phyloP scores from a whole-genome alignment of 192 early-diverging fungal species.

The Backusella morwellensis region DNA sequence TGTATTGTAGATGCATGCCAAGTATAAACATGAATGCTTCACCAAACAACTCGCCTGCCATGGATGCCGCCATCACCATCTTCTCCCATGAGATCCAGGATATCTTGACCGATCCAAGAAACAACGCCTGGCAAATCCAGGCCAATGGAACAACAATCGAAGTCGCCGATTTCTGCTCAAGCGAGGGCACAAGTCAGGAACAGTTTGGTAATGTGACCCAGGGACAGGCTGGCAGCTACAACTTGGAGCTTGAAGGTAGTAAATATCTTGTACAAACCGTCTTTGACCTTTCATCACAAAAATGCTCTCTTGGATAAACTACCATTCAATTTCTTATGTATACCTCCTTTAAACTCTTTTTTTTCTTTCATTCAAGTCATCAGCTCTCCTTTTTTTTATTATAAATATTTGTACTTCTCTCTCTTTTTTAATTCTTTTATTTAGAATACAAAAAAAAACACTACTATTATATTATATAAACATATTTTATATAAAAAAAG shows the following conservation, averaged over 20 bases:
- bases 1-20: constrained; percentile 27
- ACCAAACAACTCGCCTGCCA: constrained; percentile 32
- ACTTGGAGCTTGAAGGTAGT: constrained; percentile 16
- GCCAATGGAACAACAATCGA: constrained; percentile 10
- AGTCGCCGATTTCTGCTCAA: constrained; percentile 30
- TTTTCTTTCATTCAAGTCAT: background rate
- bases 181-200: constrained; percentile 7
- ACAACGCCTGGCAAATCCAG: constrained; percentile 28
- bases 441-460: background rate
- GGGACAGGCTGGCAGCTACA: constrained; percentile 21
- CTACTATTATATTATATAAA: too few species aligned
- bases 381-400: background rate
- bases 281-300: constrained; percentile 9
- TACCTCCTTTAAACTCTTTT: background rate
- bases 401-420: background rate
- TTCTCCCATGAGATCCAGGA: constrained; percentile 40
- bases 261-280: constrained; percentile 35
- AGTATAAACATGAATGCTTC: constrained; percentile 23
- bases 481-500: background rate
- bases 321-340: background rate
- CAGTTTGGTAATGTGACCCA: constrained; percentile 13
- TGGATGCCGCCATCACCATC: constrained; percentile 34
- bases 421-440: background rate
- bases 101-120: constrained; percentile 34
- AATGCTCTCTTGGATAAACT: constrained; percentile 10